Base-by-base conservation (phyloP, 2,329 filamentous ascomycete genomes). In the Beauveria medogensis region DNA sequence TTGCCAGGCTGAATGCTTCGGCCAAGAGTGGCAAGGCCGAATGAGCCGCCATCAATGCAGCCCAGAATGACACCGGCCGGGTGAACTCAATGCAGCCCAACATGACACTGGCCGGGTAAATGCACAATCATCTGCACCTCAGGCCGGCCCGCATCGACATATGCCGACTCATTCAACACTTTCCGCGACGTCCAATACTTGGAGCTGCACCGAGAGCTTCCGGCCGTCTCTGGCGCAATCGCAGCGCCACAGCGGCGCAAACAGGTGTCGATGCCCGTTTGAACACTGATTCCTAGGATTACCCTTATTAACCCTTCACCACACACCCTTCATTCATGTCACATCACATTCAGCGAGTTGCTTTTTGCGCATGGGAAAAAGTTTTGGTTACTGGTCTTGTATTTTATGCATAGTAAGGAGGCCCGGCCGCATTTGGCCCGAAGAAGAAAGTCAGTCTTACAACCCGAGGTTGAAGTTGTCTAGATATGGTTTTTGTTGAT, bases 1-100 rank as follows among this genome's bases (percentile, higher is more conserved):
- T 97, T 65, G 81, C 84, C 67, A 94, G 91, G 74, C 87, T 92
- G 71, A 85, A 78, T 68, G 77, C 81, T 41, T 76, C 78, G 63
- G 85, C 86, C 69, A 77, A 77, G 56, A 76, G 77, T 40, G 79
- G 75, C 65, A 86, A 85, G 72, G 75, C 78, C 43, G 75, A 84
- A 68, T 81, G 70, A 74, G 53, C 43, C 34, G n/a, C 22, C 26
- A 24, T 3, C 20, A 30, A 47, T 7, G 28, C n/a, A 43, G 18
- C 40, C 5, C 10, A 28, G 34, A 37, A 37, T 37, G 12, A 12
- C 34, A 37, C 34, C 5, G 12, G 34, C 12, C 34, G 34, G 12
- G 34, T 14, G 34, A 14, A 14, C 4, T 14, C 12, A 37, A 12
- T 37, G 34, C 12, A 37, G 34, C 34, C 34, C 10, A 44, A 20